Evolutionary conservation across 768 basidiomycete species (phyloP).

Genomic region (Galerina marginata): DNA sequence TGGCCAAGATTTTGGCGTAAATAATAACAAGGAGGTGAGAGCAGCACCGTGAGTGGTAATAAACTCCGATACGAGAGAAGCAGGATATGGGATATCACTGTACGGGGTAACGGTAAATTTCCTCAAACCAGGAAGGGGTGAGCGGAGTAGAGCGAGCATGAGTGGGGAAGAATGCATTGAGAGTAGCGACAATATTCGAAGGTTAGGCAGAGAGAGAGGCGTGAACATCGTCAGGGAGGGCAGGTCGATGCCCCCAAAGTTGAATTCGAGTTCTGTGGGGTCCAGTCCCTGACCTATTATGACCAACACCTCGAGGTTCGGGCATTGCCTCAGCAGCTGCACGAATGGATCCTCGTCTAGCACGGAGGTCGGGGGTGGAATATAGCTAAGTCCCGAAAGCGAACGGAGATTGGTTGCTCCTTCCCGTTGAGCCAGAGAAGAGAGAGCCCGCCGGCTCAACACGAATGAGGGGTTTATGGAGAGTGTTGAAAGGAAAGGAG

Average conservation of each 20-base stretch:
- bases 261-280: conserved; percentile 50
- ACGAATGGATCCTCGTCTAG: conserved; percentile 62
- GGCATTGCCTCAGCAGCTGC: conserved; percentile 57
- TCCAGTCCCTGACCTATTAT: conserved; percentile 66
- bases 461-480: conserved; percentile 60
- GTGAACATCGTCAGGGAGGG: conserved; percentile 39
- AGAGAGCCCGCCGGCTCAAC: conserved; percentile 64
- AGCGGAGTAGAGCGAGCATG: conserved; percentile 60
- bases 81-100: conserved; percentile 66
- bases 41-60: conserved; percentile 61
- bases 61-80: conserved; percentile 61
- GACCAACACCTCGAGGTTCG: conserved; percentile 66
- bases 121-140: conserved; percentile 64
- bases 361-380: conserved; percentile 36
- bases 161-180: conserved; percentile 73
- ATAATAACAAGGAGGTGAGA: conserved; percentile 67
- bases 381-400: conserved; percentile 63
- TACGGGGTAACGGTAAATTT: conserved; percentile 78
- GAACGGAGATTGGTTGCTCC: conserved; percentile 52
- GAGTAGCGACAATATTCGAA: conserved; percentile 65
- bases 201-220: conserved; percentile 58
- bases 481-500: conserved; percentile 65
- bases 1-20: conserved; percentile 75
- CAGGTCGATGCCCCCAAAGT: conserved; percentile 29
- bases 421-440: conserved; percentile 56